Base-by-base conservation (phyloP, 495 filamentous ascomycete genomes). In the Viridothelium virens region DNA sequence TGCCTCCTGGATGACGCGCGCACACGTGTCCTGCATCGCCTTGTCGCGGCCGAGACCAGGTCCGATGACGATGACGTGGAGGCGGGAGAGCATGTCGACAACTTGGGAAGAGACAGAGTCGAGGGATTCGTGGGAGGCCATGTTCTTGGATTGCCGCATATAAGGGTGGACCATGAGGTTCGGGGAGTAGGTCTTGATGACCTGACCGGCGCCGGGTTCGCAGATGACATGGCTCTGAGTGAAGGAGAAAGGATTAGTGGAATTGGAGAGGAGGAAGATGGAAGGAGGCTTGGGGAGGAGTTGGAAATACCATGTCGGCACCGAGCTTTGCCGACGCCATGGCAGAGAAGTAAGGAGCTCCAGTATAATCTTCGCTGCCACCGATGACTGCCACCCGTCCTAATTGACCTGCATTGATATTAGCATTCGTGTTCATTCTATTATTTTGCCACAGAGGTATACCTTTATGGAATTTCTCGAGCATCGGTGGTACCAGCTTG, bases 151-250 rank as follows among this genome's bases (percentile, higher is more conserved):
- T 77, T 92, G 91, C 39, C 92, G 91, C 83, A 98, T 92, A 62
- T 96, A 82, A 2, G 94, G 95, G 74, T 97, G 95, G 14, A 98
- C 95, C 95, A 98, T 97, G 14, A 98, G 80, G 78, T 97, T 97
- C 10, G 94, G 94, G 44, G 95, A 97, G 81, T 97, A 98, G 16
- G 90, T 86, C 81, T 98, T 98, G 73, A 98, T 95, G 56, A 97
- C 93, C 75, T 79, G 67, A 66, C 71, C 89, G 59, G 95, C 95
- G 67, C 85, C 87, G 36, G 88, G 90, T 69, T 96, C 94, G 79
- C 94, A 98, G 75, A 98, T 92, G 65, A 98, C 89, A 79, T 98
- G 95, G 74, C 90, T 94, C 91, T 96, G 72, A 62, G 66, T 16
- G 36, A 33, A 59, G 53, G 0, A 36, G 5, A 36, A 36, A 31